Conservation (phyloP, 2,329 filamentous ascomycete genomes). For the Xylaria multiplex region DNA sequence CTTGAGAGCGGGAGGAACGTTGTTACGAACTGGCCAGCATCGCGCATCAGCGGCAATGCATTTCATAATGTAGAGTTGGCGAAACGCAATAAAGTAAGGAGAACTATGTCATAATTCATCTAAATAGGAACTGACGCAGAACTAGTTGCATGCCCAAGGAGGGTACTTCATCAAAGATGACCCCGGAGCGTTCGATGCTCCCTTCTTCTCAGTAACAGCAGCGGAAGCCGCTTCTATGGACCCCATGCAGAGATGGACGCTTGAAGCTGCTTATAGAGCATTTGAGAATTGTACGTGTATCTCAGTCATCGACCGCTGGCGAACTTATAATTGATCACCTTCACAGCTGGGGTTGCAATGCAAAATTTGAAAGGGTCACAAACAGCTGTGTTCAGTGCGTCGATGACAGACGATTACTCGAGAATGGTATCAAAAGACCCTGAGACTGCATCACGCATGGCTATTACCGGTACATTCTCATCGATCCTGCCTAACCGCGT, state of each 20-base stretch:
- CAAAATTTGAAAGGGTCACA: constrained; percentile 45
- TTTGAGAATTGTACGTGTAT: constrained; percentile 50
- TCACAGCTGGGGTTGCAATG: constrained; percentile 49
- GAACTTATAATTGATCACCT: constrained; percentile 14
- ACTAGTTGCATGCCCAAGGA: constrained; percentile 38
- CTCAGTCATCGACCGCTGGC: background rate
- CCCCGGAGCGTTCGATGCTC: constrained; percentile 51
- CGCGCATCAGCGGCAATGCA: constrained; percentile 45
- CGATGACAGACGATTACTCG: constrained; percentile 52
- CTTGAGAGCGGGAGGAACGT: constrained; percentile 48
- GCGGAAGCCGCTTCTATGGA: constrained; percentile 52
- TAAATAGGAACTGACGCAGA: constrained; percentile 28
- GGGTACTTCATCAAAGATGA: constrained; percentile 52
- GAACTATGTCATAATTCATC: background rate
- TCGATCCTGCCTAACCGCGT: constrained; percentile 54
- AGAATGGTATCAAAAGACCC: constrained; percentile 49
- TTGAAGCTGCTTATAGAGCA: constrained; percentile 51
- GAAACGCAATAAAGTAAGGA: constrained; percentile 30
- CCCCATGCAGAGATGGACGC: constrained; percentile 50
- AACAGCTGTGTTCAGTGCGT: constrained; percentile 53
- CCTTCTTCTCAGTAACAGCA: constrained; percentile 53
- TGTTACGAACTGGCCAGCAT: constrained; percentile 49
- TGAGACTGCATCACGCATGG: constrained; percentile 49
- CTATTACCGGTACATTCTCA: constrained; percentile 48
- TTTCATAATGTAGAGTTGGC: constrained; percentile 37